Conservation (phyloP, 495 filamentous ascomycete genomes). For the Xylaria flabelliformis region DNA sequence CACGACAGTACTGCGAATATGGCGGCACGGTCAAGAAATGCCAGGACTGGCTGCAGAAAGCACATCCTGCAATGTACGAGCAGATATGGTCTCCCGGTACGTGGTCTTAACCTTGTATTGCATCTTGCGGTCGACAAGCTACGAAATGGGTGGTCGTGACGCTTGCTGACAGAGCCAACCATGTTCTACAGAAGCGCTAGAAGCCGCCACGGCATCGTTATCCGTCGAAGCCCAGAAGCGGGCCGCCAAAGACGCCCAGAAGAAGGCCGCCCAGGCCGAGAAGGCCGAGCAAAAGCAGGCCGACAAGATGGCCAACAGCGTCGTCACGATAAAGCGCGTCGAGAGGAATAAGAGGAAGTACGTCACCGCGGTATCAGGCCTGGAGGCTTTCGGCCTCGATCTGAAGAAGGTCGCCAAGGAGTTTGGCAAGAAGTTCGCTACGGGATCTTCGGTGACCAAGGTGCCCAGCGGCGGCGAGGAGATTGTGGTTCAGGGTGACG, state of each 20-base stretch:
- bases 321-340: constrained; percentile 91
- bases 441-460: constrained; percentile 91
- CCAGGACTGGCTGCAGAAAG: constrained; percentile 88
- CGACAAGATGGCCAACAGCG: constrained; percentile 75
- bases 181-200: constrained; percentile 70
- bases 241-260: constrained; percentile 90
- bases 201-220: constrained; percentile 80
- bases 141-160: neutral
- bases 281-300: constrained; percentile 79
- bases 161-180: constrained; percentile 29
- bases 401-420: constrained; percentile 93
- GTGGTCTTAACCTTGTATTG: constrained; percentile 24
- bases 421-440: constrained; percentile 91
- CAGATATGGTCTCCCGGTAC: constrained; percentile 84
- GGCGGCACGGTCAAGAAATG: constrained; percentile 98
- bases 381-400: constrained; percentile 90
- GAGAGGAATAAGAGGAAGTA: constrained; percentile 98
- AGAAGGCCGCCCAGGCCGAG: constrained; percentile 92
- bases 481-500: constrained; percentile 97
- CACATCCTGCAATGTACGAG: constrained; percentile 73
- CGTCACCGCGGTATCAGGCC: constrained; percentile 85
- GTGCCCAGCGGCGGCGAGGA: constrained; percentile 85
- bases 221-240: constrained; percentile 89
- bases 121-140: neutral
- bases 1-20: constrained; percentile 92